A percentile compares a stretch with the other conserved stretches of the same genome.
phyloP scores from a whole-genome alignment of 2,329 filamentous ascomycete genomes.

The Aspergillus pseudonomiae region DNA sequence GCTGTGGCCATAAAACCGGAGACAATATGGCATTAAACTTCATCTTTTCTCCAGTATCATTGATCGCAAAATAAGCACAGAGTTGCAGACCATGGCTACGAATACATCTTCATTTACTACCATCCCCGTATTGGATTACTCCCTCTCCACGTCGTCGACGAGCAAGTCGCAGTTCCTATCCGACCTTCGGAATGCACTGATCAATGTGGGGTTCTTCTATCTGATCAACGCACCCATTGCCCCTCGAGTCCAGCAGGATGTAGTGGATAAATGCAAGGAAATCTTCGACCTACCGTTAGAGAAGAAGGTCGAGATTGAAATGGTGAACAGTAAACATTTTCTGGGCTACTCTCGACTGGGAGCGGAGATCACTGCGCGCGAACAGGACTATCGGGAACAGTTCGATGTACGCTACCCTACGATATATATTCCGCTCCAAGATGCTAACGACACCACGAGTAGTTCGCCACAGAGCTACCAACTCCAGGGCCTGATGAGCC shows the following conservation, averaged over 20 bases:
- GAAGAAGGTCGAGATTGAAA: slow-evolving; percentile 54
- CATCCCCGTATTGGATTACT: slow-evolving; percentile 37
- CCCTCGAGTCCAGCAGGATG: slow-evolving; percentile 22
- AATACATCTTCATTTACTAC: slow-evolving; percentile 35
- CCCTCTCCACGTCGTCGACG: slow-evolving; percentile 19
- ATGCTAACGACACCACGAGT: background rate
- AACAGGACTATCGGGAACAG: slow-evolving; percentile 39
- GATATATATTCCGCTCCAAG: background rate
- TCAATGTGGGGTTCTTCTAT: slow-evolving; percentile 43
- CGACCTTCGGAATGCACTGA: slow-evolving; percentile 34
- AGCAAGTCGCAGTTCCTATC: slow-evolving; percentile 32
- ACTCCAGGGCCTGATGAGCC: slow-evolving; percentile 37
- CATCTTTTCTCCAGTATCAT: background rate
- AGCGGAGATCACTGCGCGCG: slow-evolving; percentile 37
- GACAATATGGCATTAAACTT: background rate
- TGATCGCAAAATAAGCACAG: background rate
- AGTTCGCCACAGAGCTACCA: slow-evolving; percentile 44
- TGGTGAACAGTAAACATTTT: slow-evolving; percentile 43
- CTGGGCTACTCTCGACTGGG: slow-evolving; percentile 40
- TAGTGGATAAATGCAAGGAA: slow-evolving; percentile 43
- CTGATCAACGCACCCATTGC: slow-evolving; percentile 34
- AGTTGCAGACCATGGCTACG: background rate
- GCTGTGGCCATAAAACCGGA: background rate
- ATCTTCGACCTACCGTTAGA: slow-evolving; percentile 50
- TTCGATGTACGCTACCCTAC: slow-evolving; percentile 34